Conservation (phyloP, 495 filamentous ascomycete genomes). For the Talaromyces nanjingensis region DNA sequence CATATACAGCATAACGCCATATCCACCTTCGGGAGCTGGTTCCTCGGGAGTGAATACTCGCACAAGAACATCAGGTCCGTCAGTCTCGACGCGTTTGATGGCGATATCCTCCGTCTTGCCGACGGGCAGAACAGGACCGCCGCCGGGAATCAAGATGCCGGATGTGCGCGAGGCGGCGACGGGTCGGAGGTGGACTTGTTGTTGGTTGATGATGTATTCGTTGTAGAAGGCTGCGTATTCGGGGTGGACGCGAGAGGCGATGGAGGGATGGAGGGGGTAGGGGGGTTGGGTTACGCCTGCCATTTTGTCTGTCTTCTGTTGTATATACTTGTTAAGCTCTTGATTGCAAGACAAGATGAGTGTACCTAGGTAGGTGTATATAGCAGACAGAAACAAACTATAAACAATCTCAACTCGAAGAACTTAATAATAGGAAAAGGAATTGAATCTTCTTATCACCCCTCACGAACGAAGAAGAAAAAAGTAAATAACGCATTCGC, state of each 20-base stretch:
- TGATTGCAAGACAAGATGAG: no score
- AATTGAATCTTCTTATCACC: neutral
- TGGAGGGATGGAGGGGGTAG: slow-evolving; percentile 47
- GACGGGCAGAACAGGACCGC: slow-evolving; percentile 42
- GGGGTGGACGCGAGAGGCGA: slow-evolving; percentile 39
- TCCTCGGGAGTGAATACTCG: slow-evolving; percentile 44
- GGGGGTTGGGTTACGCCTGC: slow-evolving; percentile 35
- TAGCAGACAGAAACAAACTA: neutral
- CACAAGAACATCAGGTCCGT: slow-evolving; percentile 39
- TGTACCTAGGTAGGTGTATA: no score
- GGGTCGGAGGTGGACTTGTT: slow-evolving; percentile 46
- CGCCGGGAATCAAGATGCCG: slow-evolving; percentile 48
- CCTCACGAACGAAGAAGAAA: neutral
- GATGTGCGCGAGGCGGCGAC: slow-evolving; percentile 44
- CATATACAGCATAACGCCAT: slow-evolving; percentile 51
- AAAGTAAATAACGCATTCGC: neutral
- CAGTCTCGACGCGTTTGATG: slow-evolving; percentile 37
- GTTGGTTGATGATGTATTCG: slow-evolving; percentile 40
- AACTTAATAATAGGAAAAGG: no score
- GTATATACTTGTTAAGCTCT: no score
- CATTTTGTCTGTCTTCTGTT: slow-evolving; percentile 15
- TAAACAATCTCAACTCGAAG: neutral
- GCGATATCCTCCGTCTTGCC: slow-evolving; percentile 41
- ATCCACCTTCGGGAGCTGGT: slow-evolving; percentile 35
- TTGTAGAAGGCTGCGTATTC: slow-evolving; percentile 51